These are phyloP conservation scores for Blakeslea trispora DNA, from an alignment of 371 early-diverging fungal species.

Conservation along the genomic window DNA sequence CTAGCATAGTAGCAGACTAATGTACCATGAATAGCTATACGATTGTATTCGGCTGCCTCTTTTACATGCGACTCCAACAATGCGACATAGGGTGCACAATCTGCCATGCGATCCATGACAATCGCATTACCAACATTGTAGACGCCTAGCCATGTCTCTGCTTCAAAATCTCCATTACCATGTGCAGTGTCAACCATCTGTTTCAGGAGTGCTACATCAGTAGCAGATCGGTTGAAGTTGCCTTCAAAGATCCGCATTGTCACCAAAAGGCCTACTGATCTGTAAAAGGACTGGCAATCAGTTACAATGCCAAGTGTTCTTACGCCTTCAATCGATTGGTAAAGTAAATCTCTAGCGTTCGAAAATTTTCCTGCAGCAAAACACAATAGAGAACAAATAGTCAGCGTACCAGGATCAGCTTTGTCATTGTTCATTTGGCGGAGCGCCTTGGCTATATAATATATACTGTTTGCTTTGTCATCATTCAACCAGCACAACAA, in stretches of 20 bases:
- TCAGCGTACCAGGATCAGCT: conserved; percentile 40
- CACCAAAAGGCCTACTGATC: conserved; percentile 47
- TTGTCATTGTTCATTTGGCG: conserved; percentile 30
- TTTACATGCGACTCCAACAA: conserved; percentile 37
- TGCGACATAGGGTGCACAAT: conserved; percentile 40
- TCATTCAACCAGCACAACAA: conserved; percentile 54
- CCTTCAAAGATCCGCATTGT: conserved; percentile 64
- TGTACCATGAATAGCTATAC: conserved; percentile 48
- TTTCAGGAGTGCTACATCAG: conserved; percentile 46
- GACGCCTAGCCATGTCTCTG: conserved; percentile 47
- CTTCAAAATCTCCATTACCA: conserved; percentile 47
- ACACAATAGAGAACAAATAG: conserved; percentile 47
- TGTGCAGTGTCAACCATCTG: conserved; percentile 52
- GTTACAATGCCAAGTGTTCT: conserved; percentile 56
- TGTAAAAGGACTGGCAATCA: conserved; percentile 56
- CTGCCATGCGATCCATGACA: conserved; percentile 36
- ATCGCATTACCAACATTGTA: conserved; percentile 42
- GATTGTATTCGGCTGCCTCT: conserved; percentile 38
- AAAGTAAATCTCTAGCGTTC: conserved; percentile 46
- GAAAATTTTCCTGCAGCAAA: conserved; percentile 53
- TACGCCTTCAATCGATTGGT: conserved; percentile 43
- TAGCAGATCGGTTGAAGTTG: conserved; percentile 36
- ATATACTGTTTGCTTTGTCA: conserved; percentile 42
- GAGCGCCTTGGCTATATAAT: conserved; percentile 49
- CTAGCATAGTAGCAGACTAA: conserved; percentile 44